These are phyloP conservation scores for Trametes sanguinea DNA, from an alignment of 768 basidiomycete species.

Conservation along the genomic window DNA sequence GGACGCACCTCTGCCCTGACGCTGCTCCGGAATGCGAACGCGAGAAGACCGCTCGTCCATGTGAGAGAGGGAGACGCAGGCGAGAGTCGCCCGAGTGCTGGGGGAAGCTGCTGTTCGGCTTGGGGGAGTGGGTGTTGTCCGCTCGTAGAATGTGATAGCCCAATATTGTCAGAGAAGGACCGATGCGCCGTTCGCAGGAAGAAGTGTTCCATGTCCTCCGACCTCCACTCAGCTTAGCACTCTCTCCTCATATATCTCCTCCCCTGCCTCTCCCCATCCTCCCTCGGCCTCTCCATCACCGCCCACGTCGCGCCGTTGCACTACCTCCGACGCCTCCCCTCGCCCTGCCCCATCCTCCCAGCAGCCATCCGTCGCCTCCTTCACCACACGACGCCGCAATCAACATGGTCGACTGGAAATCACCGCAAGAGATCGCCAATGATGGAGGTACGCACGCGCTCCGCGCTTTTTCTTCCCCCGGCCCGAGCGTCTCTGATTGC, in stretches of 20 bases:
- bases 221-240: background rate
- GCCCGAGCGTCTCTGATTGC: background rate
- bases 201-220: constrained; percentile 1
- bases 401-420: constrained; percentile 46
- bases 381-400: constrained; percentile 7
- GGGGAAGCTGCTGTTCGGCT: background rate
- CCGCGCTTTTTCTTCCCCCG: background rate
- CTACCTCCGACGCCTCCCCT: constrained; percentile 2
- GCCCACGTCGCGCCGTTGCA: constrained; percentile 12
- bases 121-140: constrained; percentile 5
- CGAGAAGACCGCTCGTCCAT: background rate
- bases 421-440: constrained; percentile 37
- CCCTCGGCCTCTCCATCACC: constrained; percentile 13
- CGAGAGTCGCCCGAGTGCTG: background rate
- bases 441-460: constrained; percentile 37
- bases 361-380: constrained; percentile 1
- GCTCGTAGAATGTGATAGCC: constrained; percentile 11
- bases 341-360: constrained; percentile 6
- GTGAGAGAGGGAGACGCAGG: background rate
- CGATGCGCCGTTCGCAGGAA: constrained; percentile 1
- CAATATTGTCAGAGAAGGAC: constrained; percentile 6
- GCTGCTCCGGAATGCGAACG: constrained; percentile 1
- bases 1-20: background rate
- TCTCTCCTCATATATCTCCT: constrained; percentile 14
- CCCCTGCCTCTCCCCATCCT: constrained; percentile 1